Conservation (phyloP, 177 flowering plant genomes). For the Telopea speciosissima region DNA sequence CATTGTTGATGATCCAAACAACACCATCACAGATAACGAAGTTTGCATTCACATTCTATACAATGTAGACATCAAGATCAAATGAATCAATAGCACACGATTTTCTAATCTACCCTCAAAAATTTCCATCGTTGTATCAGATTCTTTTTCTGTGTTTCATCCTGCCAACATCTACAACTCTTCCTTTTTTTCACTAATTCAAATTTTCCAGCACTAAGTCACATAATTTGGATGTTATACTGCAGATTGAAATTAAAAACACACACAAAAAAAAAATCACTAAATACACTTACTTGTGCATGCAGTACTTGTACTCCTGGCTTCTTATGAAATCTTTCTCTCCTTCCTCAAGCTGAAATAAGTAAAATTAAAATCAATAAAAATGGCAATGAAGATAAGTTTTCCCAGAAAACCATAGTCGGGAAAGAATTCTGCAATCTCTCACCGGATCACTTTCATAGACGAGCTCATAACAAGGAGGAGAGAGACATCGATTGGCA, state of each 20-base stretch:
- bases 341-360: conserved; percentile 83
- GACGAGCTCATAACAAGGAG: conserved; percentile 63
- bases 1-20: too few relatives aligned
- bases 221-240: too few relatives aligned
- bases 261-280: background rate
- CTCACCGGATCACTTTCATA: conserved; percentile 86
- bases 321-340: conserved; percentile 74
- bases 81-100: too few relatives aligned
- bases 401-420: background rate
- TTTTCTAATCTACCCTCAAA: too few relatives aligned
- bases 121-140: too few relatives aligned
- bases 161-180: too few relatives aligned
- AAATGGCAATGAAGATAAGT: background rate
- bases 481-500: conserved; percentile 73
- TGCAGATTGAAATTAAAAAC: background rate
- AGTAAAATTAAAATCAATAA: conserved; percentile 5
- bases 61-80: too few relatives aligned
- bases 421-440: background rate
- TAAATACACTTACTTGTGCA: conserved; percentile 55
- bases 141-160: too few relatives aligned
- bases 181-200: too few relatives aligned
- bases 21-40: too few relatives aligned
- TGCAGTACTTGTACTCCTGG: conserved; percentile 82
- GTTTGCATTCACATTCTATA: too few relatives aligned
- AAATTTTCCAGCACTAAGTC: too few relatives aligned